Base-by-base conservation (phyloP, 306 rosid species). In the Dalbergia oliveri region DNA sequence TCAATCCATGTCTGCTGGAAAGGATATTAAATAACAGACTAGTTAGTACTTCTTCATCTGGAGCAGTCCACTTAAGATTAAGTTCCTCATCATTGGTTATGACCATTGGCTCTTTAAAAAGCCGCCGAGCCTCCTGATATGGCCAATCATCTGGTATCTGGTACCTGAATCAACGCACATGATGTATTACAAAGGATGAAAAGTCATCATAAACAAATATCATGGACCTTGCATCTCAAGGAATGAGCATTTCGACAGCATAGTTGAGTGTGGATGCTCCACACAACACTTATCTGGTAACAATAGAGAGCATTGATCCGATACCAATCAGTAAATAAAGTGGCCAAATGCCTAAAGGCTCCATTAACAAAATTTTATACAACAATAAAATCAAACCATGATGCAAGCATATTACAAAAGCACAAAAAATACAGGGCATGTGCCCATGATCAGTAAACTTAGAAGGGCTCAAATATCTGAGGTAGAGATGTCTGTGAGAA, bases 71-170 rank as follows among this genome's bases (percentile, higher is more conserved):
- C 88, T 93, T 95, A 68, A 93, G 80, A 73, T 95, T 94, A 71
- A 85, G 89, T 80, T 90, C 90, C 59, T 90, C 91, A 33, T 88
- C 97, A 51, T 86, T 92, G 74, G 79, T 89, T 77, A 79, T 45
- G 81, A 92, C 99, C 12, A 68, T 4, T 16, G 99, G 99, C 82
- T 91, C 97, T 82, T 90, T 93, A 79, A 95, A 95, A 82, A 95
- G 99, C 73, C 41, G 82, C 16, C 99, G 90, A 62, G 99, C 99
- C 77, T 95, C 93, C 76, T 93, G 78, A 84, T 90, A 95, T 15
- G 99, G 98, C 99, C 98, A 93, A 79, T 86, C 89, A 19, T 91
- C 96, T 54, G 99, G 90, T 81, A 94, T 87, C 72, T 93, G 99
- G 87, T 89, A 95, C 90, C 99, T 95, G 88, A 77, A 84, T 58